Evolutionary conservation across 2,329 filamentous ascomycete species (phyloP), one percentile per base, ranked within the genome.

Genomic region (Rosellinia necatrix): DNA sequence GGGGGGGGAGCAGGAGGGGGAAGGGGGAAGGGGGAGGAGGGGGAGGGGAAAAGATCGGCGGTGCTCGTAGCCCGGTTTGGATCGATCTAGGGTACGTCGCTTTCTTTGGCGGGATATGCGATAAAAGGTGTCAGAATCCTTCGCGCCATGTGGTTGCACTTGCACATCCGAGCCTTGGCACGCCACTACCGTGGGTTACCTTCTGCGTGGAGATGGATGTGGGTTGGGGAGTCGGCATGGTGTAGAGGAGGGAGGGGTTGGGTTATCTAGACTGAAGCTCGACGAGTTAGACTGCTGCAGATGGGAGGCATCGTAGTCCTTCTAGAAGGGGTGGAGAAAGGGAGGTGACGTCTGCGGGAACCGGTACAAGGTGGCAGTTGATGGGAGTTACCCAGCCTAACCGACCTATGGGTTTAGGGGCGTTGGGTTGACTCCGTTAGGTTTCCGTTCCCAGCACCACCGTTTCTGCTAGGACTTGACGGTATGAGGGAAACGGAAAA

Each of bases 51-150:
- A 17, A 12, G 24, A 52, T 19, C 32, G 8, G 32, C 49, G 8
- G 32, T 41, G 24, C 22, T 13, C 4, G 15, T 38, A 17, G 15
- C 2, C 13, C 34, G 42, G 29, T 15, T 22, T 6, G 21, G 29
- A 24, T 38, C 27, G 37, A 55, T 50, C 46, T 47, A 24, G 47
- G n/a, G n/a, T n/a, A n/a, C n/a, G n/a, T n/a, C n/a, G n/a, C n/a
- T n/a, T n/a, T n/a, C n/a, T 58, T 51, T 48, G 42, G 42, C 22
- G 44, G 42, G 48, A 56, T 59, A 46, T 46, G 43, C 22, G 38
- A n/a, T n/a, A n/a, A n/a, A 35, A 51, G 24, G 41, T 55, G 44
- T 37, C 40, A 43, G 52, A 52, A 53, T 56, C 56, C 56, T 59
- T 38, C 44, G 47, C 46, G 46, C 53, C 53, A 56, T 56, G 53